A percentile compares a stretch with the other conserved stretches of the same genome.
phyloP scores from a whole-genome alignment of 176 grass and related monocot genomes.

The Thinopyrum elongatum region DNA sequence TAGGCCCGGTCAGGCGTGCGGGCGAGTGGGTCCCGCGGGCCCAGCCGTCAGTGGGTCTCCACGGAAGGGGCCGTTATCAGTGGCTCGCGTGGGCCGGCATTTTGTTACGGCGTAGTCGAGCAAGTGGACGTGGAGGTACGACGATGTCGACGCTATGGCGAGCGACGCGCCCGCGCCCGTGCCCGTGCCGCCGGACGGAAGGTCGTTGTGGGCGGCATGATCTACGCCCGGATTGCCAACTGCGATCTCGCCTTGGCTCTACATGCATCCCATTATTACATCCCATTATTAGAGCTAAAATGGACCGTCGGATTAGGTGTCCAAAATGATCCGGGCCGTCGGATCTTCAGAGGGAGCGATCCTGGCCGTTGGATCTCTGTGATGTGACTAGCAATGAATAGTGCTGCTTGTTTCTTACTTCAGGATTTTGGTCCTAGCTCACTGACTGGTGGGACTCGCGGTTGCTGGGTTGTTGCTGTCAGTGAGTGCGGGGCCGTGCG shows the following conservation, averaged over 20 bases:
- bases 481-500: too few relatives aligned
- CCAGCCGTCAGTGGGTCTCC: background rate
- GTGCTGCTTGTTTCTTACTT: too few relatives aligned
- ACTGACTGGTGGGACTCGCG: too few relatives aligned
- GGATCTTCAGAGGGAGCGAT: too few relatives aligned
- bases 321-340: too few relatives aligned
- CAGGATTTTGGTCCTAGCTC: too few relatives aligned
- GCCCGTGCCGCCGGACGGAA: background rate
- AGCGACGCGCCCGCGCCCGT: background rate
- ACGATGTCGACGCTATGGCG: slow-evolving; percentile 63
- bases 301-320: too few relatives aligned
- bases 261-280: too few relatives aligned
- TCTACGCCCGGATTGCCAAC: background rate
- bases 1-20: background rate
- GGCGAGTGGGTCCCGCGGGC: background rate
- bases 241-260: background rate
- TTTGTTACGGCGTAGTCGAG: background rate
- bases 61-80: background rate
- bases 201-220: slow-evolving; percentile 2
- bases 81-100: background rate
- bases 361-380: too few relatives aligned
- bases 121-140: background rate
- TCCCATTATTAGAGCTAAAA: too few relatives aligned
- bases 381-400: too few relatives aligned
- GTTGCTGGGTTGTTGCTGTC: too few relatives aligned